Percentiles rank a stretch among this genome's conserved stretches.
Conservation (phyloP, 2,329 filamentous ascomycete genomes). For the Gliomastix tumulicola region DNA sequence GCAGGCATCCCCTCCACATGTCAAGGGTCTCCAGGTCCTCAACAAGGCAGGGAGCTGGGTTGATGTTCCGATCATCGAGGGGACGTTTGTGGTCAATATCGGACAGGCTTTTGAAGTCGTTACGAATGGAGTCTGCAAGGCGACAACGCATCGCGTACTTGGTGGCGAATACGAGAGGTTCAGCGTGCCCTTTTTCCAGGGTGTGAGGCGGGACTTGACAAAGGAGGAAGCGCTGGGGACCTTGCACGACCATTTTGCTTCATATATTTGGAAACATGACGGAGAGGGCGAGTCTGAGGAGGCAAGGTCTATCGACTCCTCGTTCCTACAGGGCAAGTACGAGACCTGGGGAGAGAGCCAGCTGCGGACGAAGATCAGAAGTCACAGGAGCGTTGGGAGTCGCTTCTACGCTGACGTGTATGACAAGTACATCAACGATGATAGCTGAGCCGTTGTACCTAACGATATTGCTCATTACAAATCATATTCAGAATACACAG, state of each 20-base stretch:
- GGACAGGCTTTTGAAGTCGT: conserved; percentile 52
- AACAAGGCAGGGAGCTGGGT: conserved; percentile 41
- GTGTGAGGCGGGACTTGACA: conserved; percentile 37
- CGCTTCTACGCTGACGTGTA: conserved; percentile 40
- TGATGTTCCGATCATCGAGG: conserved; percentile 35
- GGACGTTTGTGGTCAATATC: conserved; percentile 50
- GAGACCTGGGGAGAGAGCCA: conserved; percentile 49
- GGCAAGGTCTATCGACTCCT: conserved; percentile 33
- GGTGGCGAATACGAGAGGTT: conserved; percentile 24
- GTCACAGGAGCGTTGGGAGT: conserved; percentile 38
- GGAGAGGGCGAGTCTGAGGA: conserved; percentile 22
- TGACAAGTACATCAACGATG: conserved; percentile 37
- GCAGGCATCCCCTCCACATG: conserved; percentile 46
- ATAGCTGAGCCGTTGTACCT: conserved; percentile 2
- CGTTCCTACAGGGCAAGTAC: conserved; percentile 40
- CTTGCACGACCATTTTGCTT: conserved; percentile 28
- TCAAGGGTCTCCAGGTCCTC: conserved; percentile 43
- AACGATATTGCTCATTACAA: not conserved
- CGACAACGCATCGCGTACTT: conserved; percentile 40
- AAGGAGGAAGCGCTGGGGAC: conserved; percentile 31
- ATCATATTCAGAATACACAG: not conserved
- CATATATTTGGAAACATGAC: conserved; percentile 4
- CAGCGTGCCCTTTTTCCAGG: conserved; percentile 41
- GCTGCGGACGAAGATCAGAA: conserved; percentile 44
- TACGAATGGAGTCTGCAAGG: conserved; percentile 44